A percentile compares a stretch with the other conserved stretches of the same genome.
Conservation (phyloP, 495 filamentous ascomycete species). For the Daldinia caldariorum region DNA sequence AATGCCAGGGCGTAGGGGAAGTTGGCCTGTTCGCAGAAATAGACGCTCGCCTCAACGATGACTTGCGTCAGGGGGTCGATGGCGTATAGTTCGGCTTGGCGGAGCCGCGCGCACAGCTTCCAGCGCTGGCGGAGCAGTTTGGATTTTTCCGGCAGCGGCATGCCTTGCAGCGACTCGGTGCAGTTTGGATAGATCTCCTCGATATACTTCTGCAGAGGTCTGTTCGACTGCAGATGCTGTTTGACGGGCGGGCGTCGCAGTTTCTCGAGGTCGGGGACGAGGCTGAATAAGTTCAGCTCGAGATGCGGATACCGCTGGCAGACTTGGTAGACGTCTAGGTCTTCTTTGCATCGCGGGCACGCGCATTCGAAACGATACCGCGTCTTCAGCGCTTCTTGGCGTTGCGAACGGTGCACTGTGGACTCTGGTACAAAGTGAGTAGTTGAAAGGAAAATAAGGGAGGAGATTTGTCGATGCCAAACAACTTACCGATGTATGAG, state of each 20-base stretch:
- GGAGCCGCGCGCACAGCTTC: constrained; percentile 52
- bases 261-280: constrained; percentile 46
- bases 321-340: constrained; percentile 59
- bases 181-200: constrained; percentile 36
- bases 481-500: constrained; percentile 60
- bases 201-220: constrained; percentile 13
- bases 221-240: constrained; percentile 4
- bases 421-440: constrained; percentile 45
- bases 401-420: constrained; percentile 44
- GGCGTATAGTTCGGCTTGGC: constrained; percentile 51
- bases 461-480: neutral
- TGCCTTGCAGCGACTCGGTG: neutral
- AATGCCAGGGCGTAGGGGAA: constrained; percentile 50
- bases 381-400: constrained; percentile 48
- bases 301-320: constrained; percentile 49
- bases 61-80: constrained; percentile 51
- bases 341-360: constrained; percentile 53
- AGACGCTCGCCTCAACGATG: constrained; percentile 42
- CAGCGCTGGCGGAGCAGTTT: constrained; percentile 45
- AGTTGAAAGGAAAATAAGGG: constrained; percentile 1
- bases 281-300: constrained; percentile 50
- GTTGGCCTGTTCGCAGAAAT: constrained; percentile 40
- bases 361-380: constrained; percentile 57
- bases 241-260: constrained; percentile 30
- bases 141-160: constrained; percentile 1